Conservation (phyloP, 306 rosid species). For the Glycine tomentella region DNA sequence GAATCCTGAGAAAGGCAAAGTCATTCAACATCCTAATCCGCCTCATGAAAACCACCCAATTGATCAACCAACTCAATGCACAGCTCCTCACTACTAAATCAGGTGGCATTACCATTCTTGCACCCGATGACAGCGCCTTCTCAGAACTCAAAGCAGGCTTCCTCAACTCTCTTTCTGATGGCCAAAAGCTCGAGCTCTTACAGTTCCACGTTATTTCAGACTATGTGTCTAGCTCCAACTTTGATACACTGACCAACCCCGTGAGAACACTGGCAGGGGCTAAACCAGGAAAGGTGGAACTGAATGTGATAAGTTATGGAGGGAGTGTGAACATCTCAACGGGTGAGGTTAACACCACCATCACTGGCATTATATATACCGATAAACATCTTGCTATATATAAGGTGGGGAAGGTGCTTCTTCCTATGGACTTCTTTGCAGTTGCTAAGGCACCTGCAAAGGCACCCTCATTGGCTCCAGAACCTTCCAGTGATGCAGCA, state of each 20-base stretch:
- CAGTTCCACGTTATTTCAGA: slow-evolving; percentile 55
- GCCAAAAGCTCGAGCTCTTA: slow-evolving; percentile 61
- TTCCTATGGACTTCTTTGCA: slow-evolving; percentile 58
- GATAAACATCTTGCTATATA: slow-evolving; percentile 74
- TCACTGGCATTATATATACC: slow-evolving; percentile 61
- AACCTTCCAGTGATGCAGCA: slow-evolving; percentile 31
- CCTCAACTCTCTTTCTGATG: slow-evolving; percentile 63
- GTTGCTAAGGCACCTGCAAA: slow-evolving; percentile 56
- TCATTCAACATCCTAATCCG: slow-evolving; percentile 62
- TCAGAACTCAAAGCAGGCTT: slow-evolving; percentile 68
- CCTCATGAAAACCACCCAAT: slow-evolving; percentile 68
- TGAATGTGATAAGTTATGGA: slow-evolving; percentile 66
- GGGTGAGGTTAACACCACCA: slow-evolving; percentile 69
- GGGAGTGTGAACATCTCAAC: slow-evolving; percentile 1
- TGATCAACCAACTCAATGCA: slow-evolving; percentile 64
- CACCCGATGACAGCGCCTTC: slow-evolving; percentile 64
- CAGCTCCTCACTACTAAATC: slow-evolving; percentile 60
- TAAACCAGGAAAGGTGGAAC: slow-evolving; percentile 56
- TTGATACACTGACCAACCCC: slow-evolving; percentile 73
- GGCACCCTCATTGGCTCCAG: slow-evolving; percentile 48
- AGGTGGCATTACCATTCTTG: slow-evolving; percentile 64
- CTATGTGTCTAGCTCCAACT: slow-evolving; percentile 60
- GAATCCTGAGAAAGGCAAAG: slow-evolving; percentile 62
- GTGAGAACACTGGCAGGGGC: slow-evolving; percentile 74
- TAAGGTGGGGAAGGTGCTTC: slow-evolving; percentile 66